Evolutionary conservation across 495 filamentous ascomycete species (phyloP).

Genomic region (Evernia prunastri): DNA sequence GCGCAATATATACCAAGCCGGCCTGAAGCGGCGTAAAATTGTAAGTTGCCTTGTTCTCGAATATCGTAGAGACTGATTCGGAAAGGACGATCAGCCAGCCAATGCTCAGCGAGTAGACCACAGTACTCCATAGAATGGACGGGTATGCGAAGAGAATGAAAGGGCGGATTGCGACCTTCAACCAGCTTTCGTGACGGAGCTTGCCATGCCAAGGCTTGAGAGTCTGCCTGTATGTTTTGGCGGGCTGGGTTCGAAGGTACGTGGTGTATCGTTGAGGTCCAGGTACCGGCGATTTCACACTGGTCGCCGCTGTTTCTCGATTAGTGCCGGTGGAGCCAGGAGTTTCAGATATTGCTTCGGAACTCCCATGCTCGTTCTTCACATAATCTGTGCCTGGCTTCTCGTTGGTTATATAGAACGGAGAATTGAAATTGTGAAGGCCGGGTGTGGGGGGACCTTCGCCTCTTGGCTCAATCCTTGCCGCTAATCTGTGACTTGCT

Average conservation of each 20-base stretch:
- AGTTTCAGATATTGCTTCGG: not conserved
- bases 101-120: constrained; percentile 82
- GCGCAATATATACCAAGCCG: constrained; percentile 83
- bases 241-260: constrained; percentile 50
- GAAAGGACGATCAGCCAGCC: constrained; percentile 96
- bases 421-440: constrained; percentile 33
- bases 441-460: constrained; percentile 27
- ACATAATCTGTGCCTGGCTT: constrained; percentile 27
- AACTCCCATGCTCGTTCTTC: constrained; percentile 17
- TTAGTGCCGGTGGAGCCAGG: constrained; percentile 11
- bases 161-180: constrained; percentile 66
- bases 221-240: constrained; percentile 61
- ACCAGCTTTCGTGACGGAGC: constrained; percentile 72
- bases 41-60: constrained; percentile 58
- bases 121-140: constrained; percentile 80
- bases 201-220: constrained; percentile 71
- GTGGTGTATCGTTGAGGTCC: constrained; percentile 49
- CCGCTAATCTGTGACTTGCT: constrained; percentile 16
- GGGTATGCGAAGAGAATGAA: constrained; percentile 85
- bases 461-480: constrained; percentile 22
- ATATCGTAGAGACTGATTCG: constrained; percentile 75
- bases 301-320: constrained; percentile 8
- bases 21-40: constrained; percentile 73
- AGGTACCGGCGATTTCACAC: constrained; percentile 9
- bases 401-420: constrained; percentile 26